phyloP scores from a whole-genome alignment of 805 yeast species.

The Barnettozyma vustinii region DNA sequence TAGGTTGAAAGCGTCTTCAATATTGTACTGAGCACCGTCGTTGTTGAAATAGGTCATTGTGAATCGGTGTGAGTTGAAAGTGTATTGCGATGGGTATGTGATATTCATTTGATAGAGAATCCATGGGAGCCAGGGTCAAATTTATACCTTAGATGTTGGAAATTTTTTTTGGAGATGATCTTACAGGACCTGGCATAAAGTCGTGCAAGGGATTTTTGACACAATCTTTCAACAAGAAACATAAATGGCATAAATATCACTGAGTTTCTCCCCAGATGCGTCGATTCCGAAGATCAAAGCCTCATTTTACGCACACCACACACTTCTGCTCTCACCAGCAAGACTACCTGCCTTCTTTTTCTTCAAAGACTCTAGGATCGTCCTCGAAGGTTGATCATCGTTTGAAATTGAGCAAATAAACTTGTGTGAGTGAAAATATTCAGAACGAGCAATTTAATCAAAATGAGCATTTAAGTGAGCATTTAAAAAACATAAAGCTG shows the following conservation, averaged over 20 bases:
- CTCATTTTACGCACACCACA: too few relatives aligned
- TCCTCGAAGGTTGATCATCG: neutral
- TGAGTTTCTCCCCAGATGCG: too few relatives aligned
- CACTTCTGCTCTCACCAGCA: neutral
- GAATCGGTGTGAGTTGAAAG: neutral
- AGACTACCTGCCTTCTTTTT: too few relatives aligned
- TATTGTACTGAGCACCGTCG: slow-evolving; percentile 27
- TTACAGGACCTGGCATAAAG: neutral
- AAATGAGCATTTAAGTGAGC: neutral
- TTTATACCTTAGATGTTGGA: neutral
- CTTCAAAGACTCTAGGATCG: neutral
- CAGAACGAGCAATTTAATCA: neutral
- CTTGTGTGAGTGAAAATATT: neutral
- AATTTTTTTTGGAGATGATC: neutral
- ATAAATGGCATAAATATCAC: too few relatives aligned
- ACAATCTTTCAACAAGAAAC: neutral
- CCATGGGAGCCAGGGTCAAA: neutral
- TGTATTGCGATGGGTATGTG: neutral
- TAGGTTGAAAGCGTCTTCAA: slow-evolving; percentile 13
- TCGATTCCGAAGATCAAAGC: neutral
- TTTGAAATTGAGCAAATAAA: neutral
- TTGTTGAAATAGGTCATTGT: slow-evolving; percentile 32
- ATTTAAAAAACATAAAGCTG: neutral
- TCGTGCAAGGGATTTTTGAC: neutral
- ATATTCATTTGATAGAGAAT: too few relatives aligned